Base-by-base conservation (phyloP, 2,329 filamentous ascomycete species). In the Macrophomina tecta region DNA sequence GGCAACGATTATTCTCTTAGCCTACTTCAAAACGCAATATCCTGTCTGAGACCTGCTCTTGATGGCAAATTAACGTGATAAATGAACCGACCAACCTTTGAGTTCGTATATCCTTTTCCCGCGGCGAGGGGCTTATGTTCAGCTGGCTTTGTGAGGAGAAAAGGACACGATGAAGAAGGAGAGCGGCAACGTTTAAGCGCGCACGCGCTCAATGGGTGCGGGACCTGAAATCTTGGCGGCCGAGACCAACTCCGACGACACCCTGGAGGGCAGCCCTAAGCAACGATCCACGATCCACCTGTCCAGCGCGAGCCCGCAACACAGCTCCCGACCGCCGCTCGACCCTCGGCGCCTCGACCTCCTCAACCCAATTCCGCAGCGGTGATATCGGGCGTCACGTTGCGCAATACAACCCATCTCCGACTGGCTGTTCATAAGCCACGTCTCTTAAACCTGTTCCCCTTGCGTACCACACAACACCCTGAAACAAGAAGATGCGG, bases 341-440 rank as follows among this genome's bases (percentile, higher is more conserved):
- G 18, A 48, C 34, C 30, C 45, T 62, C 45, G 28, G 53, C 53
- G 32, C 46, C 23, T n/a, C 40, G 7, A 32, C 36, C 45, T 30
- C 48, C 36, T 45, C 61, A 4, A 45, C 7, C 3, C 36, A 45
- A 53, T 53, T 52, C 42, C 53, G 46, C 55, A 60, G 46, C 53
- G 45, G 64, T 51, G 49, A 53, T 45, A 52, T 38, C 42, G 34
- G 48, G 48, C 61, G 16, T 64, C 49, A 53, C 48, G 36, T 64
- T 64, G 61, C 61, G 61, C 48, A 64, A 42, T 48, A 5, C 46
- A 18, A 45, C 32, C 45, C 49, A 16, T n/a, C n/a, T 30, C 53
- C 68, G 75, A 75, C 76, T 75, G 76, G 76, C 76, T 76, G 69
- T 69, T 67, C 75, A 64, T 68, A 74, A 77, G 77, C 76, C 77